phyloP scores from a whole-genome alignment of 441 rosid species.

The Breynia disticha region DNA sequence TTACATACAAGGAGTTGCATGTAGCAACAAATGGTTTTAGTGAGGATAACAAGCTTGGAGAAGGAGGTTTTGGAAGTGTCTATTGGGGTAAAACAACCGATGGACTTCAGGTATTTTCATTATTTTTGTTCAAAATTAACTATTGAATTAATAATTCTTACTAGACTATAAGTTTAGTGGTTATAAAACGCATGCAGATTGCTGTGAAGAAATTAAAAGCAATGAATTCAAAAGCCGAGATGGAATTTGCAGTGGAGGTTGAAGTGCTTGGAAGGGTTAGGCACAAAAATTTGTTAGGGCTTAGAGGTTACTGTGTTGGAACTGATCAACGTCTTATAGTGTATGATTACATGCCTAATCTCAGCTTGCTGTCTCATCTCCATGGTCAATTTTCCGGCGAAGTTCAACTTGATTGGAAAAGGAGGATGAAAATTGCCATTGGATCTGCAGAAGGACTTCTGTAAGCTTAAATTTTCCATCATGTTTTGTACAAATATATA shows the following conservation, averaged over 20 bases:
- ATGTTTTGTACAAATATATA: background rate
- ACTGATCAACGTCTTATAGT: slow-evolving; percentile 84
- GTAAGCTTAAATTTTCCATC: slow-evolving; percentile 36
- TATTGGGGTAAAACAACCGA: slow-evolving; percentile 93
- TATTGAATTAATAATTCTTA: no score
- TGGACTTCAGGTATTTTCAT: slow-evolving; percentile 64
- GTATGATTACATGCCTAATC: slow-evolving; percentile 84
- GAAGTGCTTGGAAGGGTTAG: slow-evolving; percentile 86
- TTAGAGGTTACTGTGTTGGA: slow-evolving; percentile 86
- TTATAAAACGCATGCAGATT: slow-evolving; percentile 31
- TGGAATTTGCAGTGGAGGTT: slow-evolving; percentile 81
- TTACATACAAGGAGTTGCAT: slow-evolving; percentile 69
- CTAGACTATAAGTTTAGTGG: no score
- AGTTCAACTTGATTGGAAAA: slow-evolving; percentile 63
- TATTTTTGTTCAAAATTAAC: background rate
- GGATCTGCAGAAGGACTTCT: slow-evolving; percentile 83
- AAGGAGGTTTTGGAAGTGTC: slow-evolving; percentile 90
- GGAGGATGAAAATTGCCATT: slow-evolving; percentile 63
- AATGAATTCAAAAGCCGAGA: slow-evolving; percentile 79
- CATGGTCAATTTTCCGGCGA: slow-evolving; percentile 78
- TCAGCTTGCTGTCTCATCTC: slow-evolving; percentile 80
- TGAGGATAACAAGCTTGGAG: slow-evolving; percentile 89
- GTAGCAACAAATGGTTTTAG: slow-evolving; percentile 84
- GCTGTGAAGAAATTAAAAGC: slow-evolving; percentile 92
- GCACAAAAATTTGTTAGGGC: slow-evolving; percentile 70